Evolutionary conservation across 2,329 filamentous ascomycete species (phyloP), one percentile per base, ranked within the genome.

Genomic region (Fusarium ramigenum): DNA sequence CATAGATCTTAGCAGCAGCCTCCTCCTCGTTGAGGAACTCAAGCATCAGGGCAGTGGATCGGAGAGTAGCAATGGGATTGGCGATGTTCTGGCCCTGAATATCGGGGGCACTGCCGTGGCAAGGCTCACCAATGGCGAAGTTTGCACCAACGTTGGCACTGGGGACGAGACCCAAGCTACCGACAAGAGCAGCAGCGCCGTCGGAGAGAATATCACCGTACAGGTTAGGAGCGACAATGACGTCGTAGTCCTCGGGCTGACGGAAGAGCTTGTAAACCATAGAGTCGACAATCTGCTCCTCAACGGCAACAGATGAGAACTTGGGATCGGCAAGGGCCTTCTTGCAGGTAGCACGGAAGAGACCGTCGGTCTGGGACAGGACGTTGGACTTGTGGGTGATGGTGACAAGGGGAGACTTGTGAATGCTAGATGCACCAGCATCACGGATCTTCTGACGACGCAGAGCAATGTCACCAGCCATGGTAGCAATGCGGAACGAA

Each of bases 261-360:
- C 96, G 94, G 91, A 98, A 98, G 64, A 99, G 93, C 88, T 98
- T 98, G 90, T 98, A 98, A 66, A 98, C 95, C 96, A 99, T 99
- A 70, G 93, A 96, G 85, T 99, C 96, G 72, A 99, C 96, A 77
- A 99, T 99, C 86, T 99, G 96, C 88, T 98, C 96, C 84, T 98
- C 96, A 61, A 98, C 87, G 46, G 85, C 84, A 60, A 97, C 86
- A 57, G 83, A 84, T 69, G 76, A 83, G 85, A 93, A 98, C 75
- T 86, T 87, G 18, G 88, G 76, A 58, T 87, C 87, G 34, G 90
- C 87, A 14, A 98, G 91, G 8, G 93, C 94, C 36, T 87, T 87
- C 75, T 93, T 91, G 21, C 93, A 90, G 9, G 93, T 93, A 77
- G 92, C 87, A 76, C 96, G 92, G 91, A 99, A 99, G 53, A 99